Evolutionary conservation across 495 filamentous ascomycete genomes (phyloP), one percentile per base, ranked within the genome.

Genomic region (Penicillium alfredii): DNA sequence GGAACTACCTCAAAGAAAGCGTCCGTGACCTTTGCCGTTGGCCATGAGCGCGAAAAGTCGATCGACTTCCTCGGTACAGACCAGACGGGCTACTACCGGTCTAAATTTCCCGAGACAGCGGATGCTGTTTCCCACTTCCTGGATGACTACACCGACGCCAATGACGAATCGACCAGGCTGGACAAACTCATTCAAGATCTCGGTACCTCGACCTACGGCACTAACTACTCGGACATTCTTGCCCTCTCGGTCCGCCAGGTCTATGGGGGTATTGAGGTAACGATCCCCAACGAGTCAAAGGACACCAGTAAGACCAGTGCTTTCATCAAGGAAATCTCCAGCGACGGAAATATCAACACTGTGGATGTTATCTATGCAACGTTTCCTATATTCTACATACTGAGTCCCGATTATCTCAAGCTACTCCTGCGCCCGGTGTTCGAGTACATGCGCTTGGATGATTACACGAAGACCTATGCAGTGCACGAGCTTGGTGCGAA

Each of bases 321-420:
- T 6, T 73, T 72, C 38, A 45, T 72, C 25, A 73, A 73, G 40
- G 68, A 71, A 38, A 69, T 72, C 19, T 66, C 62, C 6, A 67
- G 59, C 22, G 56, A 73, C 44, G 69, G 69, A 2, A 67, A 72
- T 33, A 63, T 71, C 36, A 70, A 71, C 30, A 72, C 68, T 3
- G 41, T 72, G 12, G 69, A 71, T 41, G 60, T 72, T 2, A 65
- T 72, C 24, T 66, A 56, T 23, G 61, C 62, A 6, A 54, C 56
- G 0, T 61, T 61, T 34, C 66, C 67, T 6, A 53, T 67, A 6
- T 63, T 71, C 44, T 63, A 62, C 26, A 47, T 58, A 8, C 35
- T 71, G 11, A 58, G 51, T 23, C 64, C 68, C 12, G 59, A 64
- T 12, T 65, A 59, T 35, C 53, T 72, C 28, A 55, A 54, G 6